These are phyloP conservation scores for Cyberlindnera veronae DNA, from an alignment of 805 yeast species.

Conservation along the genomic window DNA sequence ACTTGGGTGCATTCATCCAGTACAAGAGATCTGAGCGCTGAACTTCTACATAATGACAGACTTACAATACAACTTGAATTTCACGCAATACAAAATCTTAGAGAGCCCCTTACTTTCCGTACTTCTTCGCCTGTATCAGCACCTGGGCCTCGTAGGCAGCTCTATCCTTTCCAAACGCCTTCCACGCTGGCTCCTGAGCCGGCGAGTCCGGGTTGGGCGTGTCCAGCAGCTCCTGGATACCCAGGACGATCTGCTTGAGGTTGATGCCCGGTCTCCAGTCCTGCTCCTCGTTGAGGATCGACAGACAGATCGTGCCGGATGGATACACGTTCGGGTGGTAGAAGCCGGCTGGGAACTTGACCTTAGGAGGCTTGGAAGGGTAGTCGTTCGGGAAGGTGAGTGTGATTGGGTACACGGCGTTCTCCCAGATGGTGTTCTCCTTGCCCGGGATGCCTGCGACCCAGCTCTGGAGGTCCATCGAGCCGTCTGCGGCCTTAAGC, in stretches of 20 bases:
- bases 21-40: slow-evolving; percentile 58
- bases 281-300: slow-evolving; percentile 89
- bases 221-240: slow-evolving; percentile 87
- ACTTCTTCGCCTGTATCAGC: slow-evolving; percentile 72
- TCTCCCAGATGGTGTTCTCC: slow-evolving; percentile 80
- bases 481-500: slow-evolving; percentile 70
- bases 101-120: slow-evolving; percentile 41
- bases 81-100: too few species aligned
- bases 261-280: slow-evolving; percentile 99
- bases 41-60: too few species aligned
- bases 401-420: slow-evolving; percentile 83
- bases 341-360: slow-evolving; percentile 82
- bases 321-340: slow-evolving; percentile 98
- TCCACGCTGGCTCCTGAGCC: slow-evolving; percentile 97
- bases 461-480: slow-evolving; percentile 84
- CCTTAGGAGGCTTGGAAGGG: slow-evolving; percentile 96
- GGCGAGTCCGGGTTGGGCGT: slow-evolving; percentile 94
- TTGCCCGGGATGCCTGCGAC: slow-evolving; percentile 96
- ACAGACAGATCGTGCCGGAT: slow-evolving; percentile 91
- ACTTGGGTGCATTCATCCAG: slow-evolving; percentile 70
- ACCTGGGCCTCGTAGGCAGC: slow-evolving; percentile 72
- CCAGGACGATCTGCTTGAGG: slow-evolving; percentile 81
- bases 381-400: slow-evolving; percentile 85
- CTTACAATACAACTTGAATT: not conserved
- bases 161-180: slow-evolving; percentile 70